phyloP scores from a whole-genome alignment of 2,329 filamentous ascomycete species.

The Fusarium sp. region DNA sequence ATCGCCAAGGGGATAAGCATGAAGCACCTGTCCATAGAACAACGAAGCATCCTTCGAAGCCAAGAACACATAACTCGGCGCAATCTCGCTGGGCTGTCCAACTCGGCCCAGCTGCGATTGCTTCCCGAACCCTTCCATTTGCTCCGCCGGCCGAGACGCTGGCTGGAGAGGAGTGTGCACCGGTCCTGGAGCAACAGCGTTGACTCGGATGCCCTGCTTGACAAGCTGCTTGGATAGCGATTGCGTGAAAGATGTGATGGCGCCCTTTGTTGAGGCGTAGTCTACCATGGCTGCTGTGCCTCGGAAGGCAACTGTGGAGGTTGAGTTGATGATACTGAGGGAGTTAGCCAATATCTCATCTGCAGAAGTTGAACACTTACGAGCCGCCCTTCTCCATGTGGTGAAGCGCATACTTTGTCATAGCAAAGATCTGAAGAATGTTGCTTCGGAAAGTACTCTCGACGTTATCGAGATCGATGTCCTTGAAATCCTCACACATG shows the following conservation, averaged over 20 bases:
- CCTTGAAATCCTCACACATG: slow-evolving; percentile 63
- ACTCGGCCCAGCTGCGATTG: slow-evolving; percentile 54
- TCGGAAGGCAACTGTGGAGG: slow-evolving; percentile 66
- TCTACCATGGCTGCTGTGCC: slow-evolving; percentile 65
- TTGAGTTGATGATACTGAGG: slow-evolving; percentile 67
- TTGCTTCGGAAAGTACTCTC: slow-evolving; percentile 69
- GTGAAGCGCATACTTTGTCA: slow-evolving; percentile 68
- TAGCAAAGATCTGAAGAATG: slow-evolving; percentile 69
- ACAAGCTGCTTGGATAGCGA: slow-evolving; percentile 65
- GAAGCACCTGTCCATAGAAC: slow-evolving; percentile 56
- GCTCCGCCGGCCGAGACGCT: slow-evolving; percentile 57
- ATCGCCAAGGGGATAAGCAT: slow-evolving; percentile 57
- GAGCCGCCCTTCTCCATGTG: slow-evolving; percentile 65
- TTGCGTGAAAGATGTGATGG: slow-evolving; percentile 68
- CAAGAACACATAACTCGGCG: slow-evolving; percentile 57
- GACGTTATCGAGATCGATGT: slow-evolving; percentile 67
- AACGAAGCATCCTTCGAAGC: slow-evolving; percentile 56
- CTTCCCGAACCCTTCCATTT: slow-evolving; percentile 60
- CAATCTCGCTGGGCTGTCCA: slow-evolving; percentile 61
- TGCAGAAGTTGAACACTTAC: slow-evolving; percentile 48
- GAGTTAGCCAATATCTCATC: neutral
- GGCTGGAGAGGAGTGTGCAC: slow-evolving; percentile 61
- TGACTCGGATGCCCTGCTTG: slow-evolving; percentile 69
- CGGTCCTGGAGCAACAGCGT: slow-evolving; percentile 58
- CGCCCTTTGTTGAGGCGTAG: slow-evolving; percentile 69